Conservation (phyloP, 2,329 filamentous ascomycete species). For the Ramichloridium luteum region DNA sequence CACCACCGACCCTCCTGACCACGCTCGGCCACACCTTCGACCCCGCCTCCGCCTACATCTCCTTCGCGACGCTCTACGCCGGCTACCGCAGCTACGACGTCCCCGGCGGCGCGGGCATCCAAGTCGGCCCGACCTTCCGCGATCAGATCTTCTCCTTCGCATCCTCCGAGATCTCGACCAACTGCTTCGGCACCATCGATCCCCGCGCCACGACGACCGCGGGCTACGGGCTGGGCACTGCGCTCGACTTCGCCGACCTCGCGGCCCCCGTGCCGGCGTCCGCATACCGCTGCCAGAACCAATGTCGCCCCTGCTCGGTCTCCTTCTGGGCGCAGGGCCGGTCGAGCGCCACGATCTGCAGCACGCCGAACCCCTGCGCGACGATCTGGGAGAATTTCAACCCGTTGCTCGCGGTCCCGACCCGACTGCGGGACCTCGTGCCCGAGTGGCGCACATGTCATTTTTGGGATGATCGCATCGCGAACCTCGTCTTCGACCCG, state of each 20-base stretch:
- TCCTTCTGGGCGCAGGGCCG: too few relatives aligned
- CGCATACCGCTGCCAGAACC: conserved; percentile 15
- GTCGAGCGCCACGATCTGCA: background rate
- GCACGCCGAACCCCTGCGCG: conserved; percentile 7
- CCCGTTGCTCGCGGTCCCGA: conserved; percentile 14
- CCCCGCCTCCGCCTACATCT: conserved; percentile 13
- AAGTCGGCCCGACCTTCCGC: conserved; percentile 16
- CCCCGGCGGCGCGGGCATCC: conserved; percentile 7
- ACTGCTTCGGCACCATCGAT: conserved; percentile 10
- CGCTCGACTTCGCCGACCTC: conserved; percentile 15
- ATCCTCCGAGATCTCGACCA: conserved; percentile 14
- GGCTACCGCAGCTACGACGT: conserved; percentile 8
- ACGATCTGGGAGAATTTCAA: conserved; percentile 16
- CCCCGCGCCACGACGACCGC: conserved; percentile 1
- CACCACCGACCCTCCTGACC: conserved; percentile 6
- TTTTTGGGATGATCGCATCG: conserved; percentile 10
- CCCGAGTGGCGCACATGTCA: conserved; percentile 11
- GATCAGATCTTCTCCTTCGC: conserved; percentile 15
- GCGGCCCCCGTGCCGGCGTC: conserved; percentile 18
- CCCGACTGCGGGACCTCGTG: conserved; percentile 7
- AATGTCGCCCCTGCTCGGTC: conserved; percentile 1
- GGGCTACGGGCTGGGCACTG: conserved; percentile 7
- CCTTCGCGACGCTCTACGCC: conserved; percentile 15
- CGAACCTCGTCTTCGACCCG: conserved; percentile 14
- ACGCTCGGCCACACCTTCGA: conserved; percentile 16